Evolutionary conservation across 2,329 filamentous ascomycete species (phyloP).

Genomic region (Beauveria bassiana): DNA sequence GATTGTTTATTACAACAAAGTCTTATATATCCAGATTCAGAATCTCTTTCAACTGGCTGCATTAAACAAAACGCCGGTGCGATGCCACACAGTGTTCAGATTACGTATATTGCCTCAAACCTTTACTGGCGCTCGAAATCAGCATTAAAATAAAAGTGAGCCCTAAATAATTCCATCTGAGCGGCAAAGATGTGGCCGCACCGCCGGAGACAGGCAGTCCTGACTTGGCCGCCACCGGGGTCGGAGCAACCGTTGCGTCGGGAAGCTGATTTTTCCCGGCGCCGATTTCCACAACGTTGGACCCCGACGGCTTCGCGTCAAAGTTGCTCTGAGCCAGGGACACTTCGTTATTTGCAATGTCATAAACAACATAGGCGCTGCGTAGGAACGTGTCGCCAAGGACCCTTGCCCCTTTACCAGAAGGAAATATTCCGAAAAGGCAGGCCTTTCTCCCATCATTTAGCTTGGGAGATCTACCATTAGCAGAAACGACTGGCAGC

Average conservation of each 20-base stretch:
- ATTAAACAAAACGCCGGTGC: not conserved
- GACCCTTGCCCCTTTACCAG: constrained; percentile 47
- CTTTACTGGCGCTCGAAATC: not conserved
- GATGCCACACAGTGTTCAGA: not conserved
- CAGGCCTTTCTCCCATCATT: constrained; percentile 49
- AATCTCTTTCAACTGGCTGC: not conserved
- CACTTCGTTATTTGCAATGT: constrained; percentile 64
- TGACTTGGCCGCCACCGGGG: constrained; percentile 42
- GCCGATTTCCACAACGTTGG: constrained; percentile 48
- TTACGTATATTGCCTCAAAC: not conserved
- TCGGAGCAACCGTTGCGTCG: constrained; percentile 41
- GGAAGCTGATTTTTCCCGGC: constrained; percentile 43
- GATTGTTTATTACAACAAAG: not conserved
- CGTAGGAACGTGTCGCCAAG: constrained; percentile 69
- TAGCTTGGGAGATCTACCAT: constrained; percentile 43
- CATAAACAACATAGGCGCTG: constrained; percentile 69
- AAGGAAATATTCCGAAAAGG: constrained; percentile 59
- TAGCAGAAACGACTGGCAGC: constrained; percentile 40
- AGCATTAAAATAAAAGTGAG: not conserved
- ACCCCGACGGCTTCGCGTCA: constrained; percentile 37
- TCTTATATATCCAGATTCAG: not conserved
- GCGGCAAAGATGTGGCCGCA: not conserved
- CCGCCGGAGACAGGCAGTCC: constrained; percentile 23
- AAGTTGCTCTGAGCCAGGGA: constrained; percentile 61
- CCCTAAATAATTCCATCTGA: not conserved